Conservation (phyloP, 257 asterid species). For the Solanum appendiculatum region DNA sequence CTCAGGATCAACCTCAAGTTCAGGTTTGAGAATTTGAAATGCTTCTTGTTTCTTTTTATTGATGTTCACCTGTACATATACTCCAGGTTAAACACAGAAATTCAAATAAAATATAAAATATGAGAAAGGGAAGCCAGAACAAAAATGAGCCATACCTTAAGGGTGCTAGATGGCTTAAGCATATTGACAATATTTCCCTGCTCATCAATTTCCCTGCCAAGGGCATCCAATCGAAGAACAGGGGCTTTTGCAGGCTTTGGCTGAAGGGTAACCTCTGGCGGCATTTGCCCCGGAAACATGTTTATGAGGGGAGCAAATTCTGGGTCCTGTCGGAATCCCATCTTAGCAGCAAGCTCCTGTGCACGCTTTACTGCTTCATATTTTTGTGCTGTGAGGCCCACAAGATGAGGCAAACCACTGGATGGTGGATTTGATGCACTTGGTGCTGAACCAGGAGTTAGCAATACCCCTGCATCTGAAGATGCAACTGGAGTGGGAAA, state of each 20-base stretch:
- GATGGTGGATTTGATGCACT: conserved; percentile 26
- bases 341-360: conserved; percentile 92
- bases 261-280: conserved; percentile 62
- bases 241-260: conserved; percentile 93
- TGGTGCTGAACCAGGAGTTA: conserved; percentile 15
- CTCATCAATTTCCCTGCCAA: conserved; percentile 94
- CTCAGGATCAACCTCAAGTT: conserved; percentile 89
- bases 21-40: conserved; percentile 93
- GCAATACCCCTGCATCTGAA: conserved; percentile 8
- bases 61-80: conserved; percentile 62
- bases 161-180: conserved; percentile 81
- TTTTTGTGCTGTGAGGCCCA: conserved; percentile 69
- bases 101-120: not conserved
- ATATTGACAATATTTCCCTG: conserved; percentile 81
- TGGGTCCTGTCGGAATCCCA: conserved; percentile 96
- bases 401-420: conserved; percentile 59
- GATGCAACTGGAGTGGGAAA: conserved; percentile 21
- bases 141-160: conserved; percentile 47
- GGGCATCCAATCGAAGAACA: conserved; percentile 88
- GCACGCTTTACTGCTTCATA: conserved; percentile 90
- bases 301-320: conserved; percentile 86
- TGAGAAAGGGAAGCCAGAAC: not conserved
- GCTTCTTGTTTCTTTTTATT: conserved; percentile 95
- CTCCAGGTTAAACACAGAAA: not conserved
- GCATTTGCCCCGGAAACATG: conserved; percentile 89